Evolutionary conservation across 2,329 filamentous ascomycete genomes (phyloP), one percentile per base, ranked within the genome.

Genomic region (Aspergillus ochraceoroseus): DNA sequence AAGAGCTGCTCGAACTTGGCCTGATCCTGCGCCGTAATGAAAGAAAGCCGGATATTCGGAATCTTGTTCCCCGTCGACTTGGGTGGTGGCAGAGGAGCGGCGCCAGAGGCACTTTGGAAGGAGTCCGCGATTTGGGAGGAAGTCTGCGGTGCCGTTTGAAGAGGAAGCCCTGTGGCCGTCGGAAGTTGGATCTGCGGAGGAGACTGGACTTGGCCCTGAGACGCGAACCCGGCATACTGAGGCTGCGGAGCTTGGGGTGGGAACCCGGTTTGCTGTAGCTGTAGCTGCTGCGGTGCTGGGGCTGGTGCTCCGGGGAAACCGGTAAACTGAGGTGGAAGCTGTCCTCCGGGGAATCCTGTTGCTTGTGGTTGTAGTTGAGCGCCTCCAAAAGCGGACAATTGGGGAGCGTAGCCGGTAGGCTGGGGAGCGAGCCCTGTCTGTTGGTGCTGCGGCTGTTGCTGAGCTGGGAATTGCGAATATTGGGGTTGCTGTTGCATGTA

Each of bases 1-100:
- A 98, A 98, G 28, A 98, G 71, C 42, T 92, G 92, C 71, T 98
- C 92, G 56, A 98, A 98, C 69, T 95, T 95, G 58, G 87, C 79
- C 67, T 98, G 92, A 61, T 98, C 92, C 57, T 84, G 80, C 17
- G 87, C 89, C 2, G 90, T 95, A 59, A 98, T 95, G 64, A 98
- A 98, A 2, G 89, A 95, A 46, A 98, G 70, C 34, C 92, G 79
- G 51, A 96, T 94, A 62, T 85, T 96, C 18, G 92, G 92, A 41
- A 98, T 95, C 70, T 85, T 92, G 54, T 77, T 82, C 8, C 75
- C 68, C 5, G 46, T 34, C 7, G 53, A 22, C 56, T 79, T 80
- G 5, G 83, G 75, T 50, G 83, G 79, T 55, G 83, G 76, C 8
- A 80, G 68, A 7, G 80, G 73, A 18, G 77, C 71, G 12, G 73